Conservation (phyloP, 495 filamentous ascomycete species). For the Tetracladium marchalianum region DNA sequence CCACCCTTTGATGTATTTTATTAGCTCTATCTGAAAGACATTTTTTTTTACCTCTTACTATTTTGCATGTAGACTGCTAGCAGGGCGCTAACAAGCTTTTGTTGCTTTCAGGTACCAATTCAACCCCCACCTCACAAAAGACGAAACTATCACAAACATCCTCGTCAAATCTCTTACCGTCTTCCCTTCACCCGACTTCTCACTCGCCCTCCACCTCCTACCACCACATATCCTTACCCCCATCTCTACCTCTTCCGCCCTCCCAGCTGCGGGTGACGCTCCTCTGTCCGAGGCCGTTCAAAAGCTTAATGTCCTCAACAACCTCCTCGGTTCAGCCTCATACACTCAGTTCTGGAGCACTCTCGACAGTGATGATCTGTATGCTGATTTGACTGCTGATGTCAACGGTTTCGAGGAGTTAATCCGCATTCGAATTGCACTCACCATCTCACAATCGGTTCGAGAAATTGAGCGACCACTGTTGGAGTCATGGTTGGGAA, state of each 20-base stretch:
- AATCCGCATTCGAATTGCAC: constrained; percentile 83
- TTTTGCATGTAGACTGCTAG: neutral
- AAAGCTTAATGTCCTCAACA: constrained; percentile 76
- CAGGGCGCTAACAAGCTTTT: neutral
- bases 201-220: constrained; percentile 86
- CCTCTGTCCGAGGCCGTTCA: constrained; percentile 73
- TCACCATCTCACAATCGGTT: constrained; percentile 79
- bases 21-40: constrained; percentile 57
- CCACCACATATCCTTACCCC: constrained; percentile 56
- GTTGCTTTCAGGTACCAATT: constrained; percentile 80
- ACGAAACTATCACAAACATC: constrained; percentile 96
- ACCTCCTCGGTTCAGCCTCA: constrained; percentile 73
- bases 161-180: constrained; percentile 95
- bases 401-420: constrained; percentile 95
- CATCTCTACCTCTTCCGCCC: constrained; percentile 31
- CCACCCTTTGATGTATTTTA: constrained; percentile 39
- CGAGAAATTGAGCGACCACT: constrained; percentile 67
- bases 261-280: constrained; percentile 26
- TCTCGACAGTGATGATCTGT: constrained; percentile 87
- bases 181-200: constrained; percentile 95
- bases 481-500: constrained; percentile 80
- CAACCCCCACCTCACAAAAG: constrained; percentile 94
- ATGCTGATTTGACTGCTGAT: constrained; percentile 90
- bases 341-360: constrained; percentile 91
- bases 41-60: constrained; percentile 4